These are phyloP conservation scores for Alloascoidea africana DNA, from an alignment of 805 yeast genomes.

Conservation along the genomic window DNA sequence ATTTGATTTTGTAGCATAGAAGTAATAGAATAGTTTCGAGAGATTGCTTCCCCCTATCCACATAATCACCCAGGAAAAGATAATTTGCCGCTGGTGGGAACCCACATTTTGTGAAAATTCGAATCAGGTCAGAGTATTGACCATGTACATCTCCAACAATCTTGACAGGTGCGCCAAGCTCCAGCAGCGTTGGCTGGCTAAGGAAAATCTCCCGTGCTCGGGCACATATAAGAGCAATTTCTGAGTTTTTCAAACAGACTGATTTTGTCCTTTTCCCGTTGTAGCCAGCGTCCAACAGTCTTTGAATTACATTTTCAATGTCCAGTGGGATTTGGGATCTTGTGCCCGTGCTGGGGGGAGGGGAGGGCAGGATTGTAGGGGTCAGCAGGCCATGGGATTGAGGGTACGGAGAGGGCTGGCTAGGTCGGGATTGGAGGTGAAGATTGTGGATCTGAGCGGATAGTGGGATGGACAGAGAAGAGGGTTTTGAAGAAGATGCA, in stretches of 20 bases:
- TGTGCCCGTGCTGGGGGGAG: conserved; percentile 4
- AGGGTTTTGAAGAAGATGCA: conserved; percentile 9
- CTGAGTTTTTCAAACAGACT: conserved; percentile 80
- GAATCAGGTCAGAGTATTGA: conserved; percentile 80
- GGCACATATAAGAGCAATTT: conserved; percentile 75
- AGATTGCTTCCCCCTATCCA: conserved; percentile 94
- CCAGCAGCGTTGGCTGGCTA: conserved; percentile 80
- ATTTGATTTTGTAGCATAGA: conserved; percentile 87
- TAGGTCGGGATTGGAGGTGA: conserved; percentile 4
- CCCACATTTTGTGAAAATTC: conserved; percentile 91
- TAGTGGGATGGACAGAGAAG: conserved; percentile 4
- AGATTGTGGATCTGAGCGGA: conserved; percentile 6
- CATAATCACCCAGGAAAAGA: conserved; percentile 90
- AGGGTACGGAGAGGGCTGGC: conserved; percentile 12
- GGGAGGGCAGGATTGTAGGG: conserved; percentile 14
- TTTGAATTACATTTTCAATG: conserved; percentile 81
- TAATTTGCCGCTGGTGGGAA: conserved; percentile 92
- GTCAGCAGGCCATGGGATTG: conserved; percentile 15
- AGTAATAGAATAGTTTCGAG: conserved; percentile 80
- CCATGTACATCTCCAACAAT: conserved; percentile 95
- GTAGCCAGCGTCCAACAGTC: conserved; percentile 90
- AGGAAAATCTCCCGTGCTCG: conserved; percentile 84
- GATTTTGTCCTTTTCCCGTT: conserved; percentile 85
- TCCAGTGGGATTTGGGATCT: conserved; percentile 21
- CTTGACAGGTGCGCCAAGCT: conserved; percentile 74